A percentile compares a stretch with the other conserved stretches of the same genome.
phyloP scores from a whole-genome alignment of 768 basidiomycete genomes.

The Imleria badia region DNA sequence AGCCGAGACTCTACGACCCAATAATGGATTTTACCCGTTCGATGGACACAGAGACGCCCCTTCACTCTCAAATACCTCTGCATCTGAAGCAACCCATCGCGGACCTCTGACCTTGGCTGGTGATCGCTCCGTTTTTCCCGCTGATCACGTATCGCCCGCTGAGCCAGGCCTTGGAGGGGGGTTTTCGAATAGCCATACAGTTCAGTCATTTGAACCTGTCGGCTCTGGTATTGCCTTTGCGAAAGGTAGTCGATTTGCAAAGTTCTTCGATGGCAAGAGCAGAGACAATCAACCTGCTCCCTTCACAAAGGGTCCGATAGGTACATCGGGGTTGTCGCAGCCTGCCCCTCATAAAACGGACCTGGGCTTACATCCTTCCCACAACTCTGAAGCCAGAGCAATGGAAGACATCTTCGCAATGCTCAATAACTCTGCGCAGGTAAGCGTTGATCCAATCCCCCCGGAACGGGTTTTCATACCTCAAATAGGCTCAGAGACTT shows the following conservation, averaged over 20 bases:
- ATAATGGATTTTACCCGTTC: constrained; percentile 54
- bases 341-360: constrained; percentile 52
- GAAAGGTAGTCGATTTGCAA: constrained; percentile 84
- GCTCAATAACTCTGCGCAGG: constrained; percentile 76
- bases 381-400: constrained; percentile 51
- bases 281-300: constrained; percentile 40
- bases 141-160: constrained; percentile 19
- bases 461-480: constrained; percentile 6
- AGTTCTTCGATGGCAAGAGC: constrained; percentile 79
- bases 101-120: constrained; percentile 12
- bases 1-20: constrained; percentile 13
- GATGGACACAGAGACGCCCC: constrained; percentile 40
- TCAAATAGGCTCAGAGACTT: constrained; percentile 28
- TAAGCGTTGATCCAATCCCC: constrained; percentile 32
- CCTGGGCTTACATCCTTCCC: constrained; percentile 34
- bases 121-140: constrained; percentile 24
- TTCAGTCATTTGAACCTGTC: constrained; percentile 28
- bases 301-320: constrained; percentile 39
- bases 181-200: constrained; percentile 13
- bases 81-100: constrained; percentile 23
- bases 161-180: constrained; percentile 19
- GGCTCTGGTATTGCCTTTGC: constrained; percentile 49
- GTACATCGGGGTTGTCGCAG: constrained; percentile 44
- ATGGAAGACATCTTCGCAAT: constrained; percentile 84
- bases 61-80: constrained; percentile 4